phyloP scores from a whole-genome alignment of 805 yeast species.

The Jamesozyma piceae region DNA sequence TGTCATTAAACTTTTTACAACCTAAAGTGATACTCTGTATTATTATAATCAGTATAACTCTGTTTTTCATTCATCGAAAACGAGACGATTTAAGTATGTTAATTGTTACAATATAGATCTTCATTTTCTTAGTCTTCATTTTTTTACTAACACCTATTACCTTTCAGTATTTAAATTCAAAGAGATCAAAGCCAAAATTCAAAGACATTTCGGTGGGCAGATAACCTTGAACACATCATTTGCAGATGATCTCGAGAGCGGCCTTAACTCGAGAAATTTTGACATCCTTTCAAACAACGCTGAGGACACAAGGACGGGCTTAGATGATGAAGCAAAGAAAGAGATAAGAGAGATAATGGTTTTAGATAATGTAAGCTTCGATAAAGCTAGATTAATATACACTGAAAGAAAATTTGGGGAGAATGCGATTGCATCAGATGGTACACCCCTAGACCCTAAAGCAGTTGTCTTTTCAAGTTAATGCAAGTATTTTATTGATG shows the following conservation, averaged over 20 bases:
- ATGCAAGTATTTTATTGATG: neutral
- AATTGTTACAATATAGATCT: neutral
- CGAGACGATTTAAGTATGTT: slow-evolving; percentile 12
- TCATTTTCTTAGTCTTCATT: neutral
- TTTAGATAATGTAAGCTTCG: slow-evolving; percentile 43
- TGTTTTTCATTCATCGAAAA: slow-evolving; percentile 5
- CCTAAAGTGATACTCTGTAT: slow-evolving; percentile 6
- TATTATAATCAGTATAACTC: slow-evolving; percentile 1
- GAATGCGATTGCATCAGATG: slow-evolving; percentile 54
- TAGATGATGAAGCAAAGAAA: slow-evolving; percentile 45
- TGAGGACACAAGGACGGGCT: slow-evolving; percentile 52
- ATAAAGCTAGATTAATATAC: slow-evolving; percentile 55
- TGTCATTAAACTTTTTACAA: neutral
- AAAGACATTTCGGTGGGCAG: slow-evolving; percentile 22
- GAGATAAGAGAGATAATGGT: slow-evolving; percentile 49
- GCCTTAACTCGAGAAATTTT: slow-evolving; percentile 51
- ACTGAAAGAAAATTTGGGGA: slow-evolving; percentile 37
- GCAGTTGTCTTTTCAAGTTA: slow-evolving; percentile 38
- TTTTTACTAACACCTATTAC: slow-evolving; percentile 3
- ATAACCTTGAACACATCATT: slow-evolving; percentile 28
- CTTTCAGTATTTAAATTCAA: slow-evolving; percentile 9
- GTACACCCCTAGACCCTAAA: slow-evolving; percentile 59
- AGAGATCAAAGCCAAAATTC: slow-evolving; percentile 13
- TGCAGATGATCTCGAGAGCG: slow-evolving; percentile 44
- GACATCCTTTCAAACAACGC: slow-evolving; percentile 40